Conservation (phyloP, 2,329 filamentous ascomycete species). For the Ustilaginoidea virens region DNA sequence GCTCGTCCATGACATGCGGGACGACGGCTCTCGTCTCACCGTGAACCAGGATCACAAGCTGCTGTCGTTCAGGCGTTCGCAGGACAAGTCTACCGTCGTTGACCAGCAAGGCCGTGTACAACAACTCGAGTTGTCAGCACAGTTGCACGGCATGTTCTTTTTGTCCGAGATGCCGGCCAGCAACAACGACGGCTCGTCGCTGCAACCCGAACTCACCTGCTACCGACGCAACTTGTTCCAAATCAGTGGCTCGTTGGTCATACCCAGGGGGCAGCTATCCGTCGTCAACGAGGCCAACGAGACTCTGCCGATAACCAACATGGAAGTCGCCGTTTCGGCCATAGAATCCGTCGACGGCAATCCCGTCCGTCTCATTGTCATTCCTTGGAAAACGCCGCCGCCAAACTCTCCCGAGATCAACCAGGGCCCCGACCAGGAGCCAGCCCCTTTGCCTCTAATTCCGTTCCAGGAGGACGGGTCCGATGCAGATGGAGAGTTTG, state of each 20-base stretch:
- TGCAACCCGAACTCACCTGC: conserved; percentile 78
- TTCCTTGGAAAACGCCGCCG: conserved; percentile 93
- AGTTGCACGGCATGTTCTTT: conserved; percentile 83
- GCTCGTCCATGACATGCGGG: conserved; percentile 44
- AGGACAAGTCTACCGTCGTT: conserved; percentile 44
- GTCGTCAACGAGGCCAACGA: conserved; percentile 75
- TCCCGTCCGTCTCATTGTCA: conserved; percentile 82
- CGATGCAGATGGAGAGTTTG: conserved; percentile 60
- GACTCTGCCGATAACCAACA: conserved; percentile 63
- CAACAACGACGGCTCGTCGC: conserved; percentile 36
- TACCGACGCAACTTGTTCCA: conserved; percentile 94
- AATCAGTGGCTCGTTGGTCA: conserved; percentile 76
- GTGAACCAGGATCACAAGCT: conserved; percentile 47
- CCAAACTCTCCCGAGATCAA: conserved; percentile 56
- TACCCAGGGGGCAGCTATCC: conserved; percentile 63
- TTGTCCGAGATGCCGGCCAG: conserved; percentile 63
- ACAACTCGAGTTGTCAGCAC: conserved; percentile 49
- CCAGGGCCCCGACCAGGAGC: conserved; percentile 65
- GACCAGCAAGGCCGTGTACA: conserved; percentile 44
- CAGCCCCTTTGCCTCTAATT: conserved; percentile 62
- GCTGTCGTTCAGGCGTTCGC: conserved; percentile 38
- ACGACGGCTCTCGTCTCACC: conserved; percentile 40
- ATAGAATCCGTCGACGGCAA: conserved; percentile 93
- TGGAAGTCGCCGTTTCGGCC: conserved; percentile 80
- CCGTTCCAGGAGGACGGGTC: conserved; percentile 46